Conservation (phyloP, 2,329 filamentous ascomycete species). For the Sclerotinia trifoliorum region DNA sequence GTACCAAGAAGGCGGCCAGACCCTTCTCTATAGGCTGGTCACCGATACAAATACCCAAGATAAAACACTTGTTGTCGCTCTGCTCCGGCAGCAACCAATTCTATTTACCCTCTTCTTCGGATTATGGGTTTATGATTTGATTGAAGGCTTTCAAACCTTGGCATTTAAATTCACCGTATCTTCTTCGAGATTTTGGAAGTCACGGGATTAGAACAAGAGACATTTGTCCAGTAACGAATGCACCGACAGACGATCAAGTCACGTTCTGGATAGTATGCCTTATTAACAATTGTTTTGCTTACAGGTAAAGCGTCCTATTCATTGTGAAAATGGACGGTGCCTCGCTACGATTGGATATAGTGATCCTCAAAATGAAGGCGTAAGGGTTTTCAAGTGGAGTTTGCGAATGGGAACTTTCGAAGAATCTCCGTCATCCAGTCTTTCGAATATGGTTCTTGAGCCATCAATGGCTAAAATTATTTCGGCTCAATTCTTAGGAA, state of each 20-base stretch:
- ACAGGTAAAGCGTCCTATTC: neutral
- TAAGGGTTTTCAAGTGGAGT: slow-evolving; percentile 37
- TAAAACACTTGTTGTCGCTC: slow-evolving; percentile 41
- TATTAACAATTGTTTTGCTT: neutral
- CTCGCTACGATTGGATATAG: slow-evolving; percentile 31
- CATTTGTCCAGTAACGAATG: slow-evolving; percentile 38
- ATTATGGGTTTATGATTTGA: slow-evolving; percentile 45
- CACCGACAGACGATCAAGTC: no score
- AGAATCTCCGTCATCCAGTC: neutral
- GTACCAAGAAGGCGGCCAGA: slow-evolving; percentile 65
- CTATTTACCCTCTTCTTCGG: slow-evolving; percentile 43
- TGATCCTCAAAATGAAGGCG: slow-evolving; percentile 32
- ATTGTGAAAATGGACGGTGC: neutral
- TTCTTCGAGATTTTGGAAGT: slow-evolving; percentile 50
- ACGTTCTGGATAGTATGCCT: neutral
- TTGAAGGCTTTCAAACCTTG: slow-evolving; percentile 42
- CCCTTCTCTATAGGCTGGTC: slow-evolving; percentile 54
- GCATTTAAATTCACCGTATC: slow-evolving; percentile 45
- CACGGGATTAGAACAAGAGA: slow-evolving; percentile 53
- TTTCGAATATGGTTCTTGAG: neutral
- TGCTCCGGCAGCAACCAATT: slow-evolving; percentile 36
- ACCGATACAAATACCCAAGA: slow-evolving; percentile 72
- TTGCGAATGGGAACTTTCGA: slow-evolving; percentile 10
- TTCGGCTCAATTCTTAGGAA: slow-evolving; percentile 26
- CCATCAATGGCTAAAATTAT: slow-evolving; percentile 29